Base-by-base conservation (phyloP, 2,329 filamentous ascomycete genomes). In the Gyromitra esculenta region DNA sequence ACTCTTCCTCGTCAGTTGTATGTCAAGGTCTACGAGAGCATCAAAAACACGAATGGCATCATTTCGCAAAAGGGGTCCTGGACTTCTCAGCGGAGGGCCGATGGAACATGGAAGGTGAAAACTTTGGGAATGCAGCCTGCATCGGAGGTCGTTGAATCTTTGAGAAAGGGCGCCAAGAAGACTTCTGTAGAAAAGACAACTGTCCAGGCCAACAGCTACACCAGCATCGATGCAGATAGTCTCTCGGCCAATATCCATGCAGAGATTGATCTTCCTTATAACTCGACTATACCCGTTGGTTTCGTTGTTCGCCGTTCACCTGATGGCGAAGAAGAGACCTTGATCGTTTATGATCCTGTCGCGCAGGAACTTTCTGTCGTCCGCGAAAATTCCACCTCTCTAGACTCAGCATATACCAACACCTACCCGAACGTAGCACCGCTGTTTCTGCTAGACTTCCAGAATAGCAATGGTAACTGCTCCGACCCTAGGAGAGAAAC, bases 321-420 rank as follows among this genome's bases (percentile, higher is more conserved):
- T 0, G 83, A 83, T 9, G 82, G 82, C 18, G 82, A 83, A 54
- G 86, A 87, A 78, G 83, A 84, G 79, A 87, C 85, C 0, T 81
- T 82, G 48, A 84, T 87, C 73, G 84, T 82, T 78, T 87, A 85
- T 79, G 81, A 84, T 73, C 85, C 85, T 0, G 81, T 82, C n/a
- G 85, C 85, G 79, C 81, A 84, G 81, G 86, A 84, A 68, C 81
- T 87, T 81, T 83, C 84, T 63, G 84, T 87, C 37, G 83, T 86
- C 73, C 83, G 86, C 48, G 81, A 82, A 8, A 81, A 84, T 71
- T 86, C 84, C 1, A 85, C 84, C 11, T 80, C 81, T 1, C 84
- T 87, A 69, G 85, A 85, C 78, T 83, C 82, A 50, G 85, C 84
- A 18, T 84, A 86, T 69, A 82, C 83, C 5, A 85, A 85, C 9